These are phyloP conservation scores for Trypanosoma caninum DNA, from an alignment of 208 protist genomes.

Conservation along the genomic window DNA sequence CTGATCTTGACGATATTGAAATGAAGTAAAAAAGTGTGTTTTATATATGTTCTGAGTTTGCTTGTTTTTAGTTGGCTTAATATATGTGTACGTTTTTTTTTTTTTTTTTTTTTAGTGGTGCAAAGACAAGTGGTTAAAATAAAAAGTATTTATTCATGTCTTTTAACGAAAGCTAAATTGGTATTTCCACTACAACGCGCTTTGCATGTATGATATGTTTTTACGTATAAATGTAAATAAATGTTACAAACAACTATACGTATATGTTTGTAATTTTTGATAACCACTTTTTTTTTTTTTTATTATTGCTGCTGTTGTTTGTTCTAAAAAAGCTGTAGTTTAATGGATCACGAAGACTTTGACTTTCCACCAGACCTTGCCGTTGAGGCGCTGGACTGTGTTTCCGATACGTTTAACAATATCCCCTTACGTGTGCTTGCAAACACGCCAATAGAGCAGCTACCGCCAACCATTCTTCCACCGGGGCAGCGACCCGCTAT, in stretches of 20 bases:
- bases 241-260: not conserved
- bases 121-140: not conserved
- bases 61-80: not conserved
- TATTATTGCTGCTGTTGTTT: not conserved
- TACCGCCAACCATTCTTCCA: slow-evolving; percentile 65
- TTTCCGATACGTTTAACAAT: not conserved
- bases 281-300: slow-evolving; percentile 11
- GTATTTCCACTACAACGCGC: too few relatives aligned
- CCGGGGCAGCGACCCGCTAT: slow-evolving; percentile 49
- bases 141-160: slow-evolving; percentile 9
- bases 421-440: slow-evolving; percentile 48
- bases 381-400: slow-evolving; percentile 28
- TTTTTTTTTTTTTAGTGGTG: slow-evolving; percentile 1
- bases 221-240: not conserved
- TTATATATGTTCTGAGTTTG: not conserved
- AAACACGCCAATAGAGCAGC: slow-evolving; percentile 62
- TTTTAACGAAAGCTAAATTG: too few relatives aligned
- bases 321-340: not conserved
- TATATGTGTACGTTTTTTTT: slow-evolving; percentile 1
- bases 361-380: slow-evolving; percentile 74
- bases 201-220: not conserved
- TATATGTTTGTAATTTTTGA: slow-evolving; percentile 1
- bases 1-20: not conserved
- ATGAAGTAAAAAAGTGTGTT: not conserved
- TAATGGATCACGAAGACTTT: slow-evolving; percentile 66